Base-by-base conservation (phyloP, 75 land plant genomes). In the Cupressus sempervirens region DNA sequence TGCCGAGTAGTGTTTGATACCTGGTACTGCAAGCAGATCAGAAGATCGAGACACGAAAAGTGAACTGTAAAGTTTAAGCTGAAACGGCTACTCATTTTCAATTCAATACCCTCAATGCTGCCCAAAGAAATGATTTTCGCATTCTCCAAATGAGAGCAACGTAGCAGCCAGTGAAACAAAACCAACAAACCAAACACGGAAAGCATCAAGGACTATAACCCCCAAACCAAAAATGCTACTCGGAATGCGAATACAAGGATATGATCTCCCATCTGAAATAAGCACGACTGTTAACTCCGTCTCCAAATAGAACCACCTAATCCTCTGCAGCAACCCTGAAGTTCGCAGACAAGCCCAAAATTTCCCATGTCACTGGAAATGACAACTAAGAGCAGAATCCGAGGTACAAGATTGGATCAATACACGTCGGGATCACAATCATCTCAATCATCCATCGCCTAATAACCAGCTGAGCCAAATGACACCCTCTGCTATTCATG, bases 341-440 rank as follows among this genome's bases (percentile, higher is more conserved):
- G 81, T 23, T 79, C 3, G 2, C 81, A 79, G 81, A 79, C 81
- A 79, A 79, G 29, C 50, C 81, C 29, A 43, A n/a, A 79, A 45
- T 30, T 45, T 79, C 29, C 15, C 32, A 1, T 79, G 81, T 45
- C 81, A 79, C 7, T 79, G 29, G 26, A 26, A 10, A 45, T 43
- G 81, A 79, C 81, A 79, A 43, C 30, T 62, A 5, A 62, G 67
- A 4, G 30, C 30, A n/a, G n/a, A 79, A 79, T 43, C 81, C 45
- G 50, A 79, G 45, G 81, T 79, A 79, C 81, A 79, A 79, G 81
- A 79, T 79, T 79, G 81, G 29, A 79, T 45, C 81, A 79, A 45
- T n/a, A 79, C 14, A 18, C 45, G 29, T 79, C 81, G 45, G 81
- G 81, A 79, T 79, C 81, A 11, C 30, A 45, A 79, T 38, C 81